Conservation (phyloP, 73 alveolate species). For the Stentor coeruleus region DNA sequence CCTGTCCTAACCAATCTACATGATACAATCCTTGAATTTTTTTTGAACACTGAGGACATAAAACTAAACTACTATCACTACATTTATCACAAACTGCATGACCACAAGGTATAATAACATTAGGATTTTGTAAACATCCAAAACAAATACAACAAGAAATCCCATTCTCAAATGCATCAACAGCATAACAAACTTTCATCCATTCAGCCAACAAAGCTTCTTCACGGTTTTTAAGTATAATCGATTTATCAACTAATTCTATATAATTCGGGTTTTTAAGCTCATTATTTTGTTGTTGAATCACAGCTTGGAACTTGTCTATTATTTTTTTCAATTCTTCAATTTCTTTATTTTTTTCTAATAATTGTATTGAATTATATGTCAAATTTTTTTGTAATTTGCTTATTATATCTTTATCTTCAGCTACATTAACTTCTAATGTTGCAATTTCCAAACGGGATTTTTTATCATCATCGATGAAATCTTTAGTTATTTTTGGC, state of each 20-base stretch:
- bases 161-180: conserved; percentile 3
- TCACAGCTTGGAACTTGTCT: neutral
- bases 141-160: neutral
- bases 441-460: neutral
- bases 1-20: neutral
- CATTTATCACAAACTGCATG: conserved; percentile 9
- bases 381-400: neutral
- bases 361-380: no score
- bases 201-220: neutral
- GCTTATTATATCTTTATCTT: neutral
- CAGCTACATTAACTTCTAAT: neutral
- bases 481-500: neutral
- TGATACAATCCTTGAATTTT: neutral
- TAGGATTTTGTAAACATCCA: neutral
- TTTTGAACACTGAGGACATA: conserved; percentile 8
- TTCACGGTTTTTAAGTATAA: neutral
- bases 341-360: neutral
- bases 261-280: neutral
- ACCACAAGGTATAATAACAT: conserved; percentile 1
- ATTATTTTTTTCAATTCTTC: neutral
- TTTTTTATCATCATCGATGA: neutral
- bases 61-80: neutral
- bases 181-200: neutral
- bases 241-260: neutral
- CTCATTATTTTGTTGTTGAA: no score